Conservation (phyloP, 2,329 filamentous ascomycete genomes). For the Fusarium sulawesiense region DNA sequence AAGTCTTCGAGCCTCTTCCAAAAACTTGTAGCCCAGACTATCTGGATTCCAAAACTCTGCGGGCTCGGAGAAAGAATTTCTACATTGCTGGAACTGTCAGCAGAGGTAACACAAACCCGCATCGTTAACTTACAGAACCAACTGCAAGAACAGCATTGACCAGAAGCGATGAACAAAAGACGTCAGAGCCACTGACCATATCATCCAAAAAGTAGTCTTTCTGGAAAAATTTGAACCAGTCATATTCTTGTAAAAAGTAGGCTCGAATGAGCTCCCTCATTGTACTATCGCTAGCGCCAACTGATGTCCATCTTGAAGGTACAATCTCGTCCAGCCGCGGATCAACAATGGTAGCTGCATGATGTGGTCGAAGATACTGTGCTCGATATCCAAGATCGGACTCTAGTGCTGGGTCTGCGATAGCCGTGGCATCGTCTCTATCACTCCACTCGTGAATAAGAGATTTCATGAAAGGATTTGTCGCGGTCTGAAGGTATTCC, state of each 20-base stretch:
- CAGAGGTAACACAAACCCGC: background rate
- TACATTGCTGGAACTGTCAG: slow-evolving; percentile 3
- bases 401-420: accelerated
- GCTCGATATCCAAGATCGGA: background rate
- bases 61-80: background rate
- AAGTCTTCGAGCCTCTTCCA: slow-evolving; percentile 12
- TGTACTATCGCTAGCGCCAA: background rate
- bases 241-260: slow-evolving; percentile 20
- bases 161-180: slow-evolving; percentile 10
- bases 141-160: slow-evolving; percentile 21
- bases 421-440: background rate
- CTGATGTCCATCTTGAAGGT: slow-evolving; percentile 10
- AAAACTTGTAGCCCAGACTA: background rate
- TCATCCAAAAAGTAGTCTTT: slow-evolving; percentile 24
- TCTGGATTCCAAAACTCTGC: slow-evolving; percentile 18
- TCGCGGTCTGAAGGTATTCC: background rate
- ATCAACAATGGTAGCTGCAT: slow-evolving; percentile 17
- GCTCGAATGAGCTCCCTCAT: background rate
- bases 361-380: slow-evolving; percentile 19
- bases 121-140: slow-evolving; percentile 3
- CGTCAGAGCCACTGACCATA: background rate
- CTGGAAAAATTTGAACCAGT: slow-evolving; percentile 15
- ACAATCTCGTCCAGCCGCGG: background rate
- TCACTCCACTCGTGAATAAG: slow-evolving; percentile 11
- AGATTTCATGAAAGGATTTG: slow-evolving; percentile 13